Base-by-base conservation (phyloP, 345 rosid species). In the Syzygium aromaticum region DNA sequence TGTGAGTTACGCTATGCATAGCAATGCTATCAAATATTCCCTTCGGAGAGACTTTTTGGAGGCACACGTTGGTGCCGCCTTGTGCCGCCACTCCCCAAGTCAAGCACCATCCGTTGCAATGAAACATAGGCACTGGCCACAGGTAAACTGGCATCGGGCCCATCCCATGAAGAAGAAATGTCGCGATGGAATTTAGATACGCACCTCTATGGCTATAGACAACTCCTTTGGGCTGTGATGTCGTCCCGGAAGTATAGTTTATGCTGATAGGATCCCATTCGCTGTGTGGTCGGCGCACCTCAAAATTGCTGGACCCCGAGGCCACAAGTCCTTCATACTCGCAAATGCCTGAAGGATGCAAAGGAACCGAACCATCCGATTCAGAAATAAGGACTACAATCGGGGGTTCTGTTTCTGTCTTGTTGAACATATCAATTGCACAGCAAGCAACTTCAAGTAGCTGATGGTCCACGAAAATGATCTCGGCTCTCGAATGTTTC, bases 61-160 rank as follows among this genome's bases (percentile, higher is more conserved):
- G 90, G 90, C 98, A 96, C 57, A 97, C 87, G 88, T 94, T 97
- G 0, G 95, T 95, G 61, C 98, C 99, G 8, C 99, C 99, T 59
- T 91, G 96, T 2, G 98, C 98, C 0, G 98, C 96, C 52, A 97
- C 88, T 16, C 98, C 99, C 99, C 99, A 97, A 19, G 88, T 52
- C 6, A 97, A 95, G 77, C 97, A 95, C 98, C 99, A 96, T 1
- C 98, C 98, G 12, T 96, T 97, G 88, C 98, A 95, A 64, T 96
- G 99, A 90, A 97, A 97, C 98, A 97, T 95, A 2, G 99, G 99
- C 21, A 97, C 97, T 0, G 97, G 94, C 98, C 99, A 97, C 11
- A 97, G 85, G 84, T 95, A 97, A 5, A 94, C 93, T 1, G 97
- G 96, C 92, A 88, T 86, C 0, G 94, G 61, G 1, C 85, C 90